Conservation (phyloP, 169 alveolate genomes). For the Eimeria sp. region DNA sequence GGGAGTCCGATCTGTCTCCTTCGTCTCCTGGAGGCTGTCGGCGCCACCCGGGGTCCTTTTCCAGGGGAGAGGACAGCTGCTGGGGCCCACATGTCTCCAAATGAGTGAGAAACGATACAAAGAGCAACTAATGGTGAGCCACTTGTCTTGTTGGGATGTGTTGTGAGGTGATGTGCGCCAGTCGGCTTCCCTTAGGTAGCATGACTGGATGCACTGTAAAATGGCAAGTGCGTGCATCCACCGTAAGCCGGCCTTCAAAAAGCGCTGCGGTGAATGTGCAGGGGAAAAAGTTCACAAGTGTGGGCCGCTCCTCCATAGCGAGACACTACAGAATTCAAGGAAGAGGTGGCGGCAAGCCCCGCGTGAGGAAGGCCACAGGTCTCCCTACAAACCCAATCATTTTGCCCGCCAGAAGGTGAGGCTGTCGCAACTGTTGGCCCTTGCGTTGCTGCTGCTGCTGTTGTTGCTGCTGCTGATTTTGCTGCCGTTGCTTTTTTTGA, state of each 20-base stretch:
- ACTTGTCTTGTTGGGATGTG: neutral
- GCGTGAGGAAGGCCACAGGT: slow-evolving; percentile 87
- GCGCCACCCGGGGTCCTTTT: neutral
- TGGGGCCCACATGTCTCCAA: neutral
- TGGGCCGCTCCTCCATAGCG: slow-evolving; percentile 88
- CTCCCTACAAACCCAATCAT: slow-evolving; percentile 88
- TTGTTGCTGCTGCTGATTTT: neutral
- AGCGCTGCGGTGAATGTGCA: slow-evolving; percentile 13
- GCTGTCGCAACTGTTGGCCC: neutral
- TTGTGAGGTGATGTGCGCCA: neutral
- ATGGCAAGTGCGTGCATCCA: neutral
- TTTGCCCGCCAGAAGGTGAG: slow-evolving; percentile 90
- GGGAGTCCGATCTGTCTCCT: neutral
- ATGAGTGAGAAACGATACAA: slow-evolving; percentile 52
- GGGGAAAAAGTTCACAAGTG: slow-evolving; percentile 89
- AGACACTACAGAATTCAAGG: slow-evolving; percentile 90
- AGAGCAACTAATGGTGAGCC: slow-evolving; percentile 44
- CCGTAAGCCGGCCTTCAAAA: neutral
- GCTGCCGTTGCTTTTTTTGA: neutral
- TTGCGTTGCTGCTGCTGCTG: neutral
- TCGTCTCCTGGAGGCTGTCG: neutral
- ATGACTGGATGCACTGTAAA: neutral
- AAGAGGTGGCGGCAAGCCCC: slow-evolving; percentile 89
- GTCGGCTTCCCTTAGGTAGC: neutral
- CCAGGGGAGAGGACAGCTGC: neutral